Evolutionary conservation across 208 protist species (phyloP), one percentile per base, ranked within the genome.

Genomic region (Trypanosoma congolense): DNA sequence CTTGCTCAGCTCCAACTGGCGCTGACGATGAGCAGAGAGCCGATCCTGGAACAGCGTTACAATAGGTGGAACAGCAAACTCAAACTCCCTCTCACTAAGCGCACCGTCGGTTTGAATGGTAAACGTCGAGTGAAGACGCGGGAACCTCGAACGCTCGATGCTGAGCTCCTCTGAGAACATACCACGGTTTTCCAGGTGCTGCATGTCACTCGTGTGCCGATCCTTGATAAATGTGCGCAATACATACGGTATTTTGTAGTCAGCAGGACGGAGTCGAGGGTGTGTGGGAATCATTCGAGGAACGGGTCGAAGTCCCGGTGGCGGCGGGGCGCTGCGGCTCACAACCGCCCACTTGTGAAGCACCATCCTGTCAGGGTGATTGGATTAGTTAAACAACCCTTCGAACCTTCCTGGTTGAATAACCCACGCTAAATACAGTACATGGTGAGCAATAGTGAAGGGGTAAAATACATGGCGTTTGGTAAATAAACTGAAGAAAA

Each of bases 301-400:
- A 29, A 92, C 56, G 22, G 87, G 83, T 3, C 78, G 80, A 16
- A 92, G 70, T 8, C 83, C 83, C 9, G 68, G 65, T 25, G 76
- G 52, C 1, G 87, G 83, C 3, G 81, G 77, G 0, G 83, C 82
- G 45, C 73, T 77, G 58, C 77, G 87, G 42, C 65, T 90, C 43
- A 94, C 82, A 10, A 87, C 87, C 3, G 87, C 87, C 84, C 87
- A 94, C 73, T 94, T 94, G 65, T 90, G 69, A n/a, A 94, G 61
- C 30, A 92, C 84, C 83, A 92, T 89, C 30, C 36, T n/a, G 6
- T 24, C 21, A 46, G 42, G 12, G 12, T 38, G 12, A 38, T 38
- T 38, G 12, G 6, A n/a, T n/a, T n/a, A n/a, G n/a, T n/a, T n/a
- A n/a, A n/a, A n/a, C n/a, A n/a, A n/a, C n/a, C n/a, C n/a, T n/a